A percentile compares a stretch with the other conserved stretches of the same genome.
These are phyloP conservation scores for Ceratocystis albifundus DNA, from an alignment of 2,329 filamentous ascomycete genomes.

Conservation along the genomic window DNA sequence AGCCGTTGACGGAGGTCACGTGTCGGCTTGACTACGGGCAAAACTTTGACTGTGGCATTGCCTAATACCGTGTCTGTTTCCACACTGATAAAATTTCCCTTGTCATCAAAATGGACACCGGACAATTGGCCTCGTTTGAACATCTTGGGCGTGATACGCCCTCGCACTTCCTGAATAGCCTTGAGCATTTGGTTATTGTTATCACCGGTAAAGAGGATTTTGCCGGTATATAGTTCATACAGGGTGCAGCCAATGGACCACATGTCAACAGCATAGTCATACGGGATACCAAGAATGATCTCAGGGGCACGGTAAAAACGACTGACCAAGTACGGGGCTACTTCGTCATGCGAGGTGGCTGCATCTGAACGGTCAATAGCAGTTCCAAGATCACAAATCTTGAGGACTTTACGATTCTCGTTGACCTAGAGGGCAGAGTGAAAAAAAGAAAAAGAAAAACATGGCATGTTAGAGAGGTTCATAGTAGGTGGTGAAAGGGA, in stretches of 20 bases:
- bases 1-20: conserved; percentile 74
- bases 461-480: conserved; percentile 24
- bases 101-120: conserved; percentile 69
- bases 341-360: conserved; percentile 60
- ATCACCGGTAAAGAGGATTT: conserved; percentile 87
- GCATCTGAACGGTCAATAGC: conserved; percentile 79
- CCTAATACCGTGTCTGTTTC: conserved; percentile 81
- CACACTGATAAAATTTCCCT: conserved; percentile 70
- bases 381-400: conserved; percentile 95
- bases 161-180: conserved; percentile 89
- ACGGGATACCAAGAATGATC: conserved; percentile 92
- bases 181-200: conserved; percentile 99
- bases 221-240: conserved; percentile 94
- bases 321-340: conserved; percentile 90
- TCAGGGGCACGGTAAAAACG: conserved; percentile 96
- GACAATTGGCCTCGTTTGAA: conserved; percentile 71
- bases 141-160: conserved; percentile 80
- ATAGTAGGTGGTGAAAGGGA: not conserved
- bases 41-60: conserved; percentile 58
- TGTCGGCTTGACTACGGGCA: conserved; percentile 62
- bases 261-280: conserved; percentile 88
- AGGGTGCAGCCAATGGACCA: conserved; percentile 97
- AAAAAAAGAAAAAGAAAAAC: not conserved
- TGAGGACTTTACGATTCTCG: conserved; percentile 70
- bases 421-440: conserved; percentile 45